These are phyloP conservation scores for Aspergillus intermedius DNA, from an alignment of 2,329 filamentous ascomycete genomes.

Conservation along the genomic window DNA sequence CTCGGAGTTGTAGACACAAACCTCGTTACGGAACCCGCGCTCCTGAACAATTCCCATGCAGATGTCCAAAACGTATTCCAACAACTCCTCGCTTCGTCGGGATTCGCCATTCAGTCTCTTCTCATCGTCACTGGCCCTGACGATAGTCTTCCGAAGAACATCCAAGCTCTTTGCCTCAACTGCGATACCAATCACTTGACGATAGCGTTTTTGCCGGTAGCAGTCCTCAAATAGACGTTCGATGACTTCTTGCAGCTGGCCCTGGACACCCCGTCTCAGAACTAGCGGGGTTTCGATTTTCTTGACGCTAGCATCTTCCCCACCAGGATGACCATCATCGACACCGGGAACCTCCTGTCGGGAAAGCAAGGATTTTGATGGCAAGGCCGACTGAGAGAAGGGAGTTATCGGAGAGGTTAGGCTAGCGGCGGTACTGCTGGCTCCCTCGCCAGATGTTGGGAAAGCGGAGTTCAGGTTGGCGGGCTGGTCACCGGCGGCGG, in stretches of 20 bases:
- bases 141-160: conserved; percentile 77
- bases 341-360: conserved; percentile 61
- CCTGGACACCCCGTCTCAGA: conserved; percentile 66
- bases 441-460: conserved; percentile 58
- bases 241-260: conserved; percentile 74
- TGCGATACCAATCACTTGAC: conserved; percentile 93
- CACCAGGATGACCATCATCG: conserved; percentile 50
- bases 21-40: conserved; percentile 69
- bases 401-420: conserved; percentile 85
- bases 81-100: conserved; percentile 74
- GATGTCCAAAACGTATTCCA: conserved; percentile 93
- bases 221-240: conserved; percentile 88
- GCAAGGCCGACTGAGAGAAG: conserved; percentile 87
- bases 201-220: conserved; percentile 76
- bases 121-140: conserved; percentile 81
- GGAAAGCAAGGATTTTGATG: conserved; percentile 91
- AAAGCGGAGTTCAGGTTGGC: conserved; percentile 78
- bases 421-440: conserved; percentile 56
- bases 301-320: conserved; percentile 49
- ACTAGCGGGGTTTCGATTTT: conserved; percentile 57
- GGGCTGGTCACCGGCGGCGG: conserved; percentile 46
- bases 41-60: conserved; percentile 98
- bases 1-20: conserved; percentile 23
- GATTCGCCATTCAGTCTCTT: conserved; percentile 57
- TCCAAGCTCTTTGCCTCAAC: conserved; percentile 90